phyloP scores from a whole-genome alignment of 1,139 yeast genomes.

The Kurtzmaniella quercitrusa region DNA sequence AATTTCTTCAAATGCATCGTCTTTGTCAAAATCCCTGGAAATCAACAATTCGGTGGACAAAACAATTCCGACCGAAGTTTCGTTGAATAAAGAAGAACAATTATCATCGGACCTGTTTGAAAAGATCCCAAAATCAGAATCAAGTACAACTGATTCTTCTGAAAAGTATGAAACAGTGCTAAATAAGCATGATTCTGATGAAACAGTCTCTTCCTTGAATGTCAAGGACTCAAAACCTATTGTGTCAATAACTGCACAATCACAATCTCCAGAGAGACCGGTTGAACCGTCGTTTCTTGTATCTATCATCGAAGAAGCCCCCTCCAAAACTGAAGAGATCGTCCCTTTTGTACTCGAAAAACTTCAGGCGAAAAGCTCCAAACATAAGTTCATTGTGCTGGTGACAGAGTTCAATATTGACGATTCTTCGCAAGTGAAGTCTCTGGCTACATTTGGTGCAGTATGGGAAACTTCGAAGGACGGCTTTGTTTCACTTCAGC shows the following conservation, averaged over 20 bases:
- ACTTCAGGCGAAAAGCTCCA: constrained; percentile 29
- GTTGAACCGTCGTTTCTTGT: not conserved
- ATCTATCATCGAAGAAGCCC: not conserved
- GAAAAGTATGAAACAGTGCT: too few relatives aligned
- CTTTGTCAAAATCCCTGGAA: too few relatives aligned
- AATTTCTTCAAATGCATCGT: too few relatives aligned
- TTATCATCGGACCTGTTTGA: too few relatives aligned
- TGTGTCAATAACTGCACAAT: not conserved
- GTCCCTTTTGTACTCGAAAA: constrained; percentile 15
- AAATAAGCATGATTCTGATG: too few relatives aligned
- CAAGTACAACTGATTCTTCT: too few relatives aligned
- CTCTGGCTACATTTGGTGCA: constrained; percentile 30
- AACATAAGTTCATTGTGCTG: constrained; percentile 33
- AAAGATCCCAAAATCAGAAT: too few relatives aligned
- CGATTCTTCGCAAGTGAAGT: constrained; percentile 15
- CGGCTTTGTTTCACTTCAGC: constrained; percentile 28
- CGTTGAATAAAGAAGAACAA: too few relatives aligned
- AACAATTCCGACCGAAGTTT: too few relatives aligned
- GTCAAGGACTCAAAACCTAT: too few relatives aligned
- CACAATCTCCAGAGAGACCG: not conserved
- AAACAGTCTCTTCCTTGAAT: too few relatives aligned
- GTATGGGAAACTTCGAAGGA: constrained; percentile 39
- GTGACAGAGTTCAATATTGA: constrained; percentile 18
- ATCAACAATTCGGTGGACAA: too few relatives aligned
- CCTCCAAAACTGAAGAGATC: constrained; percentile 9